Evolutionary conservation across 306 rosid genomes (phyloP).

Genomic region (Quercus agrifolia): DNA sequence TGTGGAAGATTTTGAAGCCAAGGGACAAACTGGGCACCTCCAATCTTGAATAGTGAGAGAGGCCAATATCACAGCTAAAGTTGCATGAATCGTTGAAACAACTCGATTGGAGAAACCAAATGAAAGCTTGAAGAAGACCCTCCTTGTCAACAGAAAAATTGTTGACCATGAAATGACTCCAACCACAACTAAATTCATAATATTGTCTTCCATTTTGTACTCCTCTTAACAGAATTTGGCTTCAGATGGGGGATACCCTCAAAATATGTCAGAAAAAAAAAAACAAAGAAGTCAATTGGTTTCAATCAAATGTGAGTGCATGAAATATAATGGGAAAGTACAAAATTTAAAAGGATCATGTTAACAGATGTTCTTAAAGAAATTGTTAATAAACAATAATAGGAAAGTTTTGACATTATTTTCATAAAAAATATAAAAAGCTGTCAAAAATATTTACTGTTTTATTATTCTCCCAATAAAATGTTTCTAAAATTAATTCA

Average conservation of each 20-base stretch:
- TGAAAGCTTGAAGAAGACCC: constrained; percentile 39
- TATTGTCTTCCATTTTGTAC: constrained; percentile 41
- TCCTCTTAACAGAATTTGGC: neutral
- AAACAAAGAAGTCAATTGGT: too few species aligned
- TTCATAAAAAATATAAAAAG: too few species aligned
- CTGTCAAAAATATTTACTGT: too few species aligned
- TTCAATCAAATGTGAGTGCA: too few species aligned
- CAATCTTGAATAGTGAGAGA: constrained; percentile 62
- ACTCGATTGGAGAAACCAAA: constrained; percentile 67
- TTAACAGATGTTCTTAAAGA: rapidly evolving
- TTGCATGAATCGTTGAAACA: constrained; percentile 71
- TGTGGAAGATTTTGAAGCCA: constrained; percentile 52
- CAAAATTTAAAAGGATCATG: rapidly evolving
- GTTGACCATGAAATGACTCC: constrained; percentile 76
- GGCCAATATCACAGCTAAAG: constrained; percentile 58
- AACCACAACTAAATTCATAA: constrained; percentile 31
- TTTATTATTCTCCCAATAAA: too few species aligned
- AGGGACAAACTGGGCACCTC: constrained; percentile 69
- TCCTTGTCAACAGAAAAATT: constrained; percentile 43
- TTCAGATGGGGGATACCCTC: neutral
- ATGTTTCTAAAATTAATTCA: too few species aligned
- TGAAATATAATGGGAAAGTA: too few species aligned
- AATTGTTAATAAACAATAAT: too few species aligned
- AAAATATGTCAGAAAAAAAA: too few species aligned
- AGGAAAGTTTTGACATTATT: rapidly evolving